Percentiles rank a stretch among this genome's conserved stretches.
Conservation (phyloP, 2,329 filamentous ascomycete species). For the Ophiobolus disseminans region DNA sequence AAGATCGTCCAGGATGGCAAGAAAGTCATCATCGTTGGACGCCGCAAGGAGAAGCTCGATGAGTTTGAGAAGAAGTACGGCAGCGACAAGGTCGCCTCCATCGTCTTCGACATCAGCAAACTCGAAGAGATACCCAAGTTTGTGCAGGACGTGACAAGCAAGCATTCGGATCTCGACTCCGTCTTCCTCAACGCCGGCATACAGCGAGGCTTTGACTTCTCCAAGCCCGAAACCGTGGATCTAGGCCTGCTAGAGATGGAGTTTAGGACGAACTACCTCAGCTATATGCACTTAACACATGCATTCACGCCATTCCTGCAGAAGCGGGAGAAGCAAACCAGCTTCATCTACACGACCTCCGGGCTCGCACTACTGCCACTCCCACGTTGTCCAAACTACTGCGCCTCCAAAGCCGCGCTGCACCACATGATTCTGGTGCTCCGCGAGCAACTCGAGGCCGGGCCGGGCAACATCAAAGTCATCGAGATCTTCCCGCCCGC, state of each 20-base stretch:
- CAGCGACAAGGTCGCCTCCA: slow-evolving; percentile 53
- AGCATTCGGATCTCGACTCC: slow-evolving; percentile 60
- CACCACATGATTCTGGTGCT: slow-evolving; percentile 62
- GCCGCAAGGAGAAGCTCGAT: slow-evolving; percentile 60
- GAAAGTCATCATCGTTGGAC: slow-evolving; percentile 58
- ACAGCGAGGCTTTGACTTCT: slow-evolving; percentile 59
- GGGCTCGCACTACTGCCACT: slow-evolving; percentile 60
- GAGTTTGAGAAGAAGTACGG: slow-evolving; percentile 57
- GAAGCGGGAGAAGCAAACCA: slow-evolving; percentile 52
- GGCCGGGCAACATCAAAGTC: slow-evolving; percentile 58
- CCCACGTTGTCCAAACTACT: slow-evolving; percentile 59
- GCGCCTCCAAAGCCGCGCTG: slow-evolving; percentile 62
- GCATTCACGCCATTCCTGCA: slow-evolving; percentile 60
- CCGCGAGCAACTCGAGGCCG: slow-evolving; percentile 58
- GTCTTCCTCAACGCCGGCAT: slow-evolving; percentile 63
- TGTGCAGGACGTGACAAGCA: slow-evolving; percentile 49
- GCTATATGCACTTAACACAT: slow-evolving; percentile 57
- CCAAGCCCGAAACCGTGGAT: slow-evolving; percentile 57
- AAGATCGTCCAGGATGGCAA: slow-evolving; percentile 57
- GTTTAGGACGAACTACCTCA: slow-evolving; percentile 60
- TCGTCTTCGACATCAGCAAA: slow-evolving; percentile 60
- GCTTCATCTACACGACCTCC: slow-evolving; percentile 58
- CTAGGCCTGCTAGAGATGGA: slow-evolving; percentile 54
- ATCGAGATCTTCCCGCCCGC: slow-evolving; percentile 63
- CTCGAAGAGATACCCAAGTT: slow-evolving; percentile 57